Percentiles rank a stretch among this genome's conserved stretches.
phyloP scores from a whole-genome alignment of 768 basidiomycete genomes.

The Boletus insuetus region DNA sequence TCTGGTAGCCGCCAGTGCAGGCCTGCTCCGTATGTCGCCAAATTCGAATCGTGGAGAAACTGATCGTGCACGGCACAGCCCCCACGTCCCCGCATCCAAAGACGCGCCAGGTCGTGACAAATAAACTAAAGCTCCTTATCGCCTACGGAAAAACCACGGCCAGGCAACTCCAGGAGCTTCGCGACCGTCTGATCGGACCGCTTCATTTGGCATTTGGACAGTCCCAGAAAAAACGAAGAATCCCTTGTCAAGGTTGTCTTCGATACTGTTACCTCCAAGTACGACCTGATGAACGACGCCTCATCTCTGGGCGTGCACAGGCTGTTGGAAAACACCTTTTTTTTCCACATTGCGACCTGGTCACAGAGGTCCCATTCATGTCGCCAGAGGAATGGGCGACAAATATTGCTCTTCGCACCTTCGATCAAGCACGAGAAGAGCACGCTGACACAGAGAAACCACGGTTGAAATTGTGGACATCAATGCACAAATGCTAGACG shows the following conservation, averaged over 20 bases:
- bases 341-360: slow-evolving; percentile 61
- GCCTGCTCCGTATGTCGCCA: too few relatives aligned
- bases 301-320: slow-evolving; percentile 95
- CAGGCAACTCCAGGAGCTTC: too few relatives aligned
- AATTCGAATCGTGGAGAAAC: too few relatives aligned
- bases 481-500: slow-evolving; percentile 92
- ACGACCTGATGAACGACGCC: slow-evolving; percentile 99
- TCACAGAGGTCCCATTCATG: slow-evolving; percentile 70
- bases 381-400: slow-evolving; percentile 97
- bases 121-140: too few relatives aligned
- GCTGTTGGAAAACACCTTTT: slow-evolving; percentile 92
- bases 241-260: slow-evolving; percentile 90
- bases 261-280: slow-evolving; percentile 90
- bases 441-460: slow-evolving; percentile 88
- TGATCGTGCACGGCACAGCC: too few relatives aligned
- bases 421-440: slow-evolving; percentile 86
- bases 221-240: slow-evolving; percentile 89
- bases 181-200: slow-evolving; percentile 42
- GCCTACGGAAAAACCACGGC: slow-evolving; percentile 22
- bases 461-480: slow-evolving; percentile 90
- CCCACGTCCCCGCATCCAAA: too few relatives aligned
- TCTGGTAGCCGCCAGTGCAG: too few relatives aligned
- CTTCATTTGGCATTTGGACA: slow-evolving; percentile 92
- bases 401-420: slow-evolving; percentile 80
- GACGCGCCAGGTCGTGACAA: too few relatives aligned